Conservation (phyloP, 306 rosid genomes). For the Prinsepia uniflora region DNA sequence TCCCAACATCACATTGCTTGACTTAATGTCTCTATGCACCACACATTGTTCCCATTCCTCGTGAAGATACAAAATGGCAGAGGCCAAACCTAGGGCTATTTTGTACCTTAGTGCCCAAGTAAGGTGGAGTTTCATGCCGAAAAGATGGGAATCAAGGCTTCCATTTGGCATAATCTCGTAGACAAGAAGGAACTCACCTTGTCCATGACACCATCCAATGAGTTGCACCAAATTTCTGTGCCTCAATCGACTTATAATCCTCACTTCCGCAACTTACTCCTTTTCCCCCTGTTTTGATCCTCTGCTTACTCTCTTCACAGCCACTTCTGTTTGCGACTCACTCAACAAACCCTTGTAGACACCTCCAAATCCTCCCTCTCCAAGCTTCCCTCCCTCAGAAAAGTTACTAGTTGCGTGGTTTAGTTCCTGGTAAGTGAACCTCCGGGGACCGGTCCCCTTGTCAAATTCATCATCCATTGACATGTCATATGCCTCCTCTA, state of each 20-base stretch:
- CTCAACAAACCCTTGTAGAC: slow-evolving; percentile 53
- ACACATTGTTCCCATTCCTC: slow-evolving; percentile 88
- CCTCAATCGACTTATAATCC: slow-evolving; percentile 57
- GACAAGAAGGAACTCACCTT: slow-evolving; percentile 61
- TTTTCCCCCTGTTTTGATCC: slow-evolving; percentile 72
- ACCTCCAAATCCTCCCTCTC: slow-evolving; percentile 78
- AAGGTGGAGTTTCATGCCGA: slow-evolving; percentile 36
- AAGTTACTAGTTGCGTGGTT: slow-evolving; percentile 46
- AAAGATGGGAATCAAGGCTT: slow-evolving; percentile 75
- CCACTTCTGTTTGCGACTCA: slow-evolving; percentile 42
- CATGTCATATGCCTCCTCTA: slow-evolving; percentile 24
- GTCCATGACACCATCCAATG: slow-evolving; percentile 76
- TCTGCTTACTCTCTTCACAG: slow-evolving; percentile 66
- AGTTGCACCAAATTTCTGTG: slow-evolving; percentile 75
- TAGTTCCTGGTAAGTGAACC: slow-evolving; percentile 52
- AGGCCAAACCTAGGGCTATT: slow-evolving; percentile 58
- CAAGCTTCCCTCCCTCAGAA: slow-evolving; percentile 51
- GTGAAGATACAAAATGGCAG: slow-evolving; percentile 61
- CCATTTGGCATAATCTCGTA: slow-evolving; percentile 71
- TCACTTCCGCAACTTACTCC: slow-evolving; percentile 69
- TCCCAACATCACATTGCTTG: slow-evolving; percentile 78
- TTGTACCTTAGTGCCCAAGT: slow-evolving; percentile 55
- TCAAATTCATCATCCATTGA: slow-evolving; percentile 59
- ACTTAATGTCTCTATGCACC: slow-evolving; percentile 72
- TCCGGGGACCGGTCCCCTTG: slow-evolving; percentile 58